Evolutionary conservation across 1,139 yeast genomes (phyloP), one percentile per base, ranked within the genome.

Genomic region (Yamadazyma mexicana): DNA sequence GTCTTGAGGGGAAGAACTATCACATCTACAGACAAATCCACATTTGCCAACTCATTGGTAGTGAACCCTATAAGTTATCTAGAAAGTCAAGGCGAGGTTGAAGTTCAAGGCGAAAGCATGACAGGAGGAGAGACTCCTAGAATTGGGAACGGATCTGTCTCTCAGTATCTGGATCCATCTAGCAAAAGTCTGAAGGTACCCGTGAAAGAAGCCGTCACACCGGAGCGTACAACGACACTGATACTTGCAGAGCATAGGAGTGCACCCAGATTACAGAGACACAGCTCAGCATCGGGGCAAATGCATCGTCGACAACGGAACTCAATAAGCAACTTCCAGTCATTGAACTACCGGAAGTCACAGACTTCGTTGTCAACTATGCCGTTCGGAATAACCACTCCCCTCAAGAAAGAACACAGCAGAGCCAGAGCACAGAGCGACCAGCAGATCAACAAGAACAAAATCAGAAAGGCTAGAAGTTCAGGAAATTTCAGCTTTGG

Each of bases 1-100:
- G 57, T 64, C 8, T 62, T 89, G 41, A 73, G 92, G 46, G 83
- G 94, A 4, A 68, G 88, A 42, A 67, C 87, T 25, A 77, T 87
- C 8, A 61, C 73, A 0, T 58, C 66, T 0, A 56, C 62, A 1
- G 56, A 51, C 37, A 57, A 57, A 34, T 43, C 60, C 8, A 44
- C 57, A n/a, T 48, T 58, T 7, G 38, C 42, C 20, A 43, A 34
- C 24, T 32, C 43, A 4, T 32, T 42, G 33, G 40, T 35, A 3
- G 33, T 39, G 3, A 39, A 40, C 22, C 37, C 45, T 12, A 31
- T 43, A 38, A 30, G 30, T 24, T 3, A 32, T 15, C 4, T 12
- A 30, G 9, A 12, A 30, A 17, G 15, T 23, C 22, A 27, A 17
- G 7, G 27, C 6, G 33, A 18, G 14, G 5, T 15, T 7, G 17